Evolutionary conservation across 75 land plant species (phyloP).

Genomic region (Sequoiadendron giganteum): DNA sequence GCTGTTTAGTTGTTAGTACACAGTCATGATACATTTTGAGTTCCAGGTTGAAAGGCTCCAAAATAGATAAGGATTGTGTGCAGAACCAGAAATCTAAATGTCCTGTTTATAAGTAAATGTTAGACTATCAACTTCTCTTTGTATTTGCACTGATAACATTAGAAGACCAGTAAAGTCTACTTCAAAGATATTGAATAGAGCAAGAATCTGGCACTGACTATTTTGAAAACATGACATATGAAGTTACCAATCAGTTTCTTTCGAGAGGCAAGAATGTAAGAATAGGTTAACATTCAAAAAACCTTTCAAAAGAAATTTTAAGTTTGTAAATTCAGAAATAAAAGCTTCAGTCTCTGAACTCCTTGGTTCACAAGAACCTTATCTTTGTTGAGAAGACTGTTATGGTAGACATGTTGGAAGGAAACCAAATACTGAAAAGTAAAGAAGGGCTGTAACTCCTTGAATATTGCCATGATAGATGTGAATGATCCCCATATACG

Average conservation of each 20-base stretch:
- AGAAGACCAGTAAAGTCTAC: background rate
- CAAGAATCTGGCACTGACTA: background rate
- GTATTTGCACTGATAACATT: background rate
- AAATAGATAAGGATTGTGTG: background rate
- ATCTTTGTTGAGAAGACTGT: background rate
- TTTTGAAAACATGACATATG: background rate
- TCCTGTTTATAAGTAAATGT: background rate
- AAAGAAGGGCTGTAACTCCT: background rate
- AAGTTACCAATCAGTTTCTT: background rate
- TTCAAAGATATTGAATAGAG: background rate
- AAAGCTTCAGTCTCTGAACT: background rate
- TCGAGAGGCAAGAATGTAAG: background rate
- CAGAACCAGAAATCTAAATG: background rate
- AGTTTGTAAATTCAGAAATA: background rate
- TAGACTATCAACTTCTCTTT: background rate
- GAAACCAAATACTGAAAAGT: background rate
- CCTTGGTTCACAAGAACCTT: background rate
- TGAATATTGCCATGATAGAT: background rate
- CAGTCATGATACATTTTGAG: background rate
- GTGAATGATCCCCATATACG: background rate
- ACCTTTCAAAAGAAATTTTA: background rate
- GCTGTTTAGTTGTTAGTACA: background rate
- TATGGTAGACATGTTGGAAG: background rate
- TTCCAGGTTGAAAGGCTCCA: background rate
- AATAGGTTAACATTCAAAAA: background rate